Evolutionary conservation across 345 rosid genomes (phyloP).

Genomic region (Salix purpurea): DNA sequence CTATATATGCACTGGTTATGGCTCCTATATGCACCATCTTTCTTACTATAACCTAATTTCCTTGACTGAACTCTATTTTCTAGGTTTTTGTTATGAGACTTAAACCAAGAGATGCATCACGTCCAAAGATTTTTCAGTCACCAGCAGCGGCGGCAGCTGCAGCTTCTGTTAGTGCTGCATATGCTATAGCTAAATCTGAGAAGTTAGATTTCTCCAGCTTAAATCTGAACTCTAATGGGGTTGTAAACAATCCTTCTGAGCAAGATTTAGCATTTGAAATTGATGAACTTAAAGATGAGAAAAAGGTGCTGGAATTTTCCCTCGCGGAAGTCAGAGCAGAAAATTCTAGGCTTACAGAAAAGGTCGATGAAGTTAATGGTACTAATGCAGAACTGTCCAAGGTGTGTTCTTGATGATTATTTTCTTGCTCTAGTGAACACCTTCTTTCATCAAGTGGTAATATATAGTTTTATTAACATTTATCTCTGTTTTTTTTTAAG

Average conservation of each 20-base stretch:
- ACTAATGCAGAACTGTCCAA: conserved; percentile 74
- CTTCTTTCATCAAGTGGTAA: background rate
- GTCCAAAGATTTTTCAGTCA: conserved; percentile 78
- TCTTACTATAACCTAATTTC: conserved; percentile 5
- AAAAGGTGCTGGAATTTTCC: conserved; percentile 50
- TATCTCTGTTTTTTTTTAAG: conserved; percentile 22
- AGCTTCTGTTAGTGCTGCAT: conserved; percentile 95
- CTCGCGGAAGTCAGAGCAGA: conserved; percentile 55
- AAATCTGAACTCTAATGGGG: conserved; percentile 36
- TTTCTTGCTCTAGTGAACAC: background rate
- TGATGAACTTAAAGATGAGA: conserved; percentile 64
- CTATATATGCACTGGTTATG: conserved; percentile 1
- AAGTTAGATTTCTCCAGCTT: conserved; percentile 47
- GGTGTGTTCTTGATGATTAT: conserved; percentile 29
- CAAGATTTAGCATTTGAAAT: conserved; percentile 42
- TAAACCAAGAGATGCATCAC: conserved; percentile 56
- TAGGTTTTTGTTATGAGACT: conserved; percentile 82
- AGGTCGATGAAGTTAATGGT: conserved; percentile 64
- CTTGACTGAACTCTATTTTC: conserved; percentile 1
- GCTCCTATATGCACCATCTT: background rate
- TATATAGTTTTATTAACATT: background rate
- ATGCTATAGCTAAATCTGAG: conserved; percentile 86
- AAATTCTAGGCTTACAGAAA: conserved; percentile 57
- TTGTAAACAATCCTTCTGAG: conserved; percentile 27
- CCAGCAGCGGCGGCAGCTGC: conserved; percentile 99